Evolutionary conservation across 2,329 filamentous ascomycete genomes (phyloP), one percentile per base, ranked within the genome.

Genomic region (Acephala macrosclerotiorum): DNA sequence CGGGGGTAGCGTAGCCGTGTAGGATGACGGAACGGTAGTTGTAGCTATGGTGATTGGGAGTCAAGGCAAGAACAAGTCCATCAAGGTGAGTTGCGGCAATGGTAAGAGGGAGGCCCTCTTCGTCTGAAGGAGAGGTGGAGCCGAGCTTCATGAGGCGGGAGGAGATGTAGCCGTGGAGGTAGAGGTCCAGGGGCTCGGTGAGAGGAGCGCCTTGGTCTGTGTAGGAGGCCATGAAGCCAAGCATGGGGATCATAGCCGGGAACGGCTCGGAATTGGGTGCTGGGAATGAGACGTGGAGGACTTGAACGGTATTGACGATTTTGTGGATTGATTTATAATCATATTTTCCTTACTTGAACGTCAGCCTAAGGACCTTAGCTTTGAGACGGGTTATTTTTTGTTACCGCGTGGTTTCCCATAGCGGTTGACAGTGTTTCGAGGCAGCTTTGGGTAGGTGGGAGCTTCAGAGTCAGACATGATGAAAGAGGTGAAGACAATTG

Each of bases 91-190:
- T 91, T 1, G 91, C 91, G 25, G 90, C 85, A 38, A 96, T 82
- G 74, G 87, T 91, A 49, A 96, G 80, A 1, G 93, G 91, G 22
- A 96, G 78, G 11, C 90, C 89, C 26, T 81, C 66, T 56, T 71
- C 69, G 14, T 70, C 64, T 1, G 55, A 49, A 40, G 56, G 42
- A 12, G 61, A 57, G 20, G 62, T 63, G 12, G 40, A 57, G 14
- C 87, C 83, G 8, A 91, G 77, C 69, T 89, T 90, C 83, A 95
- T 91, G 38, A 97, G 82, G 8, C 93, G 90, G 0, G 89, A 89
- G 66, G 89, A 92, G 71, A 95, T 89, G 77, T 95, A 96, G 75
- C 93, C 93, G 78, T 97, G 93, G 8, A 97, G 84, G 77, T 96
- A 96, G 68, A 91, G 84, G 65, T 94, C 89, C 5, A 93, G 82